phyloP scores from a whole-genome alignment of 306 rosid genomes.

The Quercus variabilis region DNA sequence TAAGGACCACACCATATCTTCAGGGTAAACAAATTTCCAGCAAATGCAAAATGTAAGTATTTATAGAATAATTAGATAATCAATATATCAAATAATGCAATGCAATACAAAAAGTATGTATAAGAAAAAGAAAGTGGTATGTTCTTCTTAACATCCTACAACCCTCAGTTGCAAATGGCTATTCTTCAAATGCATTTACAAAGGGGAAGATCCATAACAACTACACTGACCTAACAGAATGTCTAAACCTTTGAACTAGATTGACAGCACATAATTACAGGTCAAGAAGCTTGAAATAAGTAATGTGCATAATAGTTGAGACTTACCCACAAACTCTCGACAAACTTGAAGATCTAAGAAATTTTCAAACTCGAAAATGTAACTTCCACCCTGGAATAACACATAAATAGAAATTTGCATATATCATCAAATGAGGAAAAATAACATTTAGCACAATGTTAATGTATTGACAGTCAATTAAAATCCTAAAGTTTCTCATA shows the following conservation, averaged over 20 bases:
- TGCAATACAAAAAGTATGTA: not conserved
- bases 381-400: constrained; percentile 66
- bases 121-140: not conserved
- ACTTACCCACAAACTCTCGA: constrained; percentile 82
- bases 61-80: constrained; percentile 8
- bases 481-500: not conserved
- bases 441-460: not conserved
- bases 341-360: constrained; percentile 77
- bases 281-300: not conserved
- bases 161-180: not conserved
- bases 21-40: constrained; percentile 10
- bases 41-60: not conserved
- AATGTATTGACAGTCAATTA: not conserved
- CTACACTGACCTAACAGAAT: not conserved
- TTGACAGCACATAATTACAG: not conserved
- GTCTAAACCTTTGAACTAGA: not conserved
- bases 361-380: constrained; percentile 80
- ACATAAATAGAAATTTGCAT: constrained; percentile 1
- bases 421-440: not conserved
- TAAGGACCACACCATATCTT: constrained; percentile 26
- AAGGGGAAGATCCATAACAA: not conserved
- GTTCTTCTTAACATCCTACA: not conserved
- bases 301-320: not conserved
- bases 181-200: not conserved
- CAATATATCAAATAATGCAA: not conserved